A percentile compares a stretch with the other conserved stretches of the same genome.
phyloP scores from a whole-genome alignment of 768 basidiomycete genomes.

The Dentipellis fragilis region DNA sequence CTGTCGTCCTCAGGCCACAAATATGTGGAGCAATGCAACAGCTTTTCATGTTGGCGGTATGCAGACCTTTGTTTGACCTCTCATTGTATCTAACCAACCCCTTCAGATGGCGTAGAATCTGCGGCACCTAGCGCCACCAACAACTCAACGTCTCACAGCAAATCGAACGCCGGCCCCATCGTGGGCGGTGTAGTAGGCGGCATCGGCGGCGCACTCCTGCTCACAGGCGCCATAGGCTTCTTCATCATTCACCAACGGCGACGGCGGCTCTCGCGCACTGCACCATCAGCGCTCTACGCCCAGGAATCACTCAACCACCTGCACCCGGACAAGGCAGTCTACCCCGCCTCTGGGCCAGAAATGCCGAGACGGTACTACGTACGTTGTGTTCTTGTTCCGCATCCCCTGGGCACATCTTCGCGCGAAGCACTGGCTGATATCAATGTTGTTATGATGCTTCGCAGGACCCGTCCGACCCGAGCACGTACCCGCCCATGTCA shows the following conservation, averaged over 20 bases:
- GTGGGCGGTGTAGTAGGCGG: slow-evolving; percentile 57
- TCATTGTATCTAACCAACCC: not conserved
- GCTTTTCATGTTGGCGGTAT: not conserved
- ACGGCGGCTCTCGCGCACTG: slow-evolving; percentile 9
- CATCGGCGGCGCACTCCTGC: slow-evolving; percentile 33
- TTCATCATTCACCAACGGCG: slow-evolving; percentile 26
- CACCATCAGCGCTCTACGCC: not conserved
- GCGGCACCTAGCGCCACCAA: not conserved
- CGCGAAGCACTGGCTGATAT: no score
- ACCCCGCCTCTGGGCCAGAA: not conserved
- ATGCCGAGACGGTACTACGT: slow-evolving; percentile 8
- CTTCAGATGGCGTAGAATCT: not conserved
- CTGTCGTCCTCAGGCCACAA: not conserved
- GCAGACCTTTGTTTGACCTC: not conserved
- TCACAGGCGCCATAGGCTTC: slow-evolving; percentile 24
- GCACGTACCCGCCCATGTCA: slow-evolving; percentile 6
- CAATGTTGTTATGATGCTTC: no score
- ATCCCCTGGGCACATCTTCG: not conserved
- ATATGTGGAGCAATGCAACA: slow-evolving; percentile 3
- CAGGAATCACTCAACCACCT: not conserved
- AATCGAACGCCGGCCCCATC: slow-evolving; percentile 41
- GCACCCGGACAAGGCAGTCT: not conserved
- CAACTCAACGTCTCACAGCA: not conserved
- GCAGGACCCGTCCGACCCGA: slow-evolving; percentile 14
- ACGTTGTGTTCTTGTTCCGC: not conserved